A percentile compares a stretch with the other conserved stretches of the same genome.
Conservation (phyloP, 1,139 yeast species). For the Scheffersomyces insectosa region DNA sequence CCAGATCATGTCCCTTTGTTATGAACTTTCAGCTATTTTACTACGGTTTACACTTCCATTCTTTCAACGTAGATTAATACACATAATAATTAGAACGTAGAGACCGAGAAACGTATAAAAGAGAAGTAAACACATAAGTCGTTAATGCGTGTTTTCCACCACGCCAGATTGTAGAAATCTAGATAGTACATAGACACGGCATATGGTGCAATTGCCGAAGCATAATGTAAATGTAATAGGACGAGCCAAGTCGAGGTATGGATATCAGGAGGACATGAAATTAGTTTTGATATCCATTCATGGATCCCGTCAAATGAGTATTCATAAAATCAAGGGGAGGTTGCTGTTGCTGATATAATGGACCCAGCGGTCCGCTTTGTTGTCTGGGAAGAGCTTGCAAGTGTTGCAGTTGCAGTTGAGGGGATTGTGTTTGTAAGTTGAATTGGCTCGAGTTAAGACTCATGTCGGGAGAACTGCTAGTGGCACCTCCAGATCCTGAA, state of each 20-base stretch:
- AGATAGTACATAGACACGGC: too few relatives aligned
- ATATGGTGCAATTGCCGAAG: too few relatives aligned
- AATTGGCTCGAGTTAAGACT: not conserved
- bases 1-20: too few relatives aligned
- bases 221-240: not conserved
- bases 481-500: not conserved
- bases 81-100: too few relatives aligned
- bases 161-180: too few relatives aligned
- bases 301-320: slow-evolving; percentile 2
- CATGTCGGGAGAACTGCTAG: not conserved
- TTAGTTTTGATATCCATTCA: slow-evolving; percentile 1
- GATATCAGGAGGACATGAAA: not conserved
- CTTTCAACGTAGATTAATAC: too few relatives aligned
- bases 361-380: slow-evolving; percentile 6
- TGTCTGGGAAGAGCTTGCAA: slow-evolving; percentile 5
- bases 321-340: slow-evolving; percentile 14
- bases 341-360: slow-evolving; percentile 5
- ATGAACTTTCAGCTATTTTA: too few relatives aligned
- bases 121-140: too few relatives aligned
- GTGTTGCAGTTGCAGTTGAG: not conserved
- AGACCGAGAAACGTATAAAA: too few relatives aligned
- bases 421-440: not conserved
- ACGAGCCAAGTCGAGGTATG: not conserved
- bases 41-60: too few relatives aligned
- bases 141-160: too few relatives aligned